Evolutionary conservation across 345 rosid species (phyloP).

Genomic region (Rhizophora mangle): DNA sequence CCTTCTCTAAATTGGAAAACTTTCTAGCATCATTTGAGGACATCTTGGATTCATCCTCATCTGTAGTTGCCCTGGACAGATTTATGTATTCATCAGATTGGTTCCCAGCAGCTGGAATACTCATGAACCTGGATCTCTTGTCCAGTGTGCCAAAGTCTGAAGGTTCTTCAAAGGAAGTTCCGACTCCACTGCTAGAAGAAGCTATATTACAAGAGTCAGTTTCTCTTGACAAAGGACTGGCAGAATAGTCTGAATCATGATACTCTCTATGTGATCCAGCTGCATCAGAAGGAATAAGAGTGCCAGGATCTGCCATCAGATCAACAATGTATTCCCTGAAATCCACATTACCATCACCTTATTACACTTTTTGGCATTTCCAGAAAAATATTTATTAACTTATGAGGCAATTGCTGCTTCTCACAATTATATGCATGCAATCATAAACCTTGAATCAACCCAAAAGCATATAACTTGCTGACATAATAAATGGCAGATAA

Average conservation of each 20-base stretch:
- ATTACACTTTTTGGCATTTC: slow-evolving; percentile 12
- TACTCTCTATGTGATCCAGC: slow-evolving; percentile 63
- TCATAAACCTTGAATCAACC: neutral
- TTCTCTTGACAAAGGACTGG: slow-evolving; percentile 64
- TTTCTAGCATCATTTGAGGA: slow-evolving; percentile 29
- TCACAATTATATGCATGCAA: slow-evolving; percentile 3
- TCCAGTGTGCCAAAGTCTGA: slow-evolving; percentile 51
- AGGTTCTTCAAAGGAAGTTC: slow-evolving; percentile 62
- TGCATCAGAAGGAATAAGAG: slow-evolving; percentile 87
- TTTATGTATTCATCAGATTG: slow-evolving; percentile 38
- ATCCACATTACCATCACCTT: slow-evolving; percentile 30
- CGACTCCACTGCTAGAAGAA: slow-evolving; percentile 65
- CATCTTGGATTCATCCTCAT: slow-evolving; percentile 39
- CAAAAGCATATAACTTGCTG: neutral
- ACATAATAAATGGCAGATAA: neutral
- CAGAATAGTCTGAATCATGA: slow-evolving; percentile 57
- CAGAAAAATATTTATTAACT: slow-evolving; percentile 1
- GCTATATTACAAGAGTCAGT: slow-evolving; percentile 56
- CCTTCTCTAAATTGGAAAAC: slow-evolving; percentile 32
- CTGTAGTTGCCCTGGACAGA: slow-evolving; percentile 21
- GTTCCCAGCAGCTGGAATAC: slow-evolving; percentile 29
- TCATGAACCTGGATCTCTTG: slow-evolving; percentile 44
- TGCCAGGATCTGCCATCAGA: slow-evolving; percentile 95
- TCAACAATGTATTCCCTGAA: slow-evolving; percentile 98
- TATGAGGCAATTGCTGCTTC: neutral